phyloP scores from a whole-genome alignment of 768 basidiomycete species.

The Lepiota venenata region DNA sequence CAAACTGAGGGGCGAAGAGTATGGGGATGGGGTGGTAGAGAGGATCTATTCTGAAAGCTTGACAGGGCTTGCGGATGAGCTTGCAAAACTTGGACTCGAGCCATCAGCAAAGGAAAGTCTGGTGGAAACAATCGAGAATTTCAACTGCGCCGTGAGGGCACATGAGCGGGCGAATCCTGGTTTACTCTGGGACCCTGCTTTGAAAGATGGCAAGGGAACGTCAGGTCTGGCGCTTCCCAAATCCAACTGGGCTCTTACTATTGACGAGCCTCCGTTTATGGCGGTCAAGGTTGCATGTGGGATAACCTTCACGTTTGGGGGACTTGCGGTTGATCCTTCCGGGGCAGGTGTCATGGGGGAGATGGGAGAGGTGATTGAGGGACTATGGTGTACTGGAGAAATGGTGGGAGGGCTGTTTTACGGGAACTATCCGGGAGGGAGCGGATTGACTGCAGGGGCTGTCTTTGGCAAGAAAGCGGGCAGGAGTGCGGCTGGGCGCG shows the following conservation, averaged over 20 bases:
- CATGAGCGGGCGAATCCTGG: constrained; percentile 32
- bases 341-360: constrained; percentile 50
- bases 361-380: constrained; percentile 39
- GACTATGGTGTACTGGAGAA: constrained; percentile 66
- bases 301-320: constrained; percentile 73
- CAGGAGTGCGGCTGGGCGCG: constrained; percentile 32
- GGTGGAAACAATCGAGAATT: constrained; percentile 42
- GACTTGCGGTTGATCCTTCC: constrained; percentile 53
- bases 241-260: constrained; percentile 64
- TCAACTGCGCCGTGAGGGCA: constrained; percentile 45
- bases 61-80: constrained; percentile 46
- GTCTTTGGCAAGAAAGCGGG: constrained; percentile 65
- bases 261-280: constrained; percentile 52
- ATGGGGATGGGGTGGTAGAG: constrained; percentile 57
- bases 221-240: constrained; percentile 47
- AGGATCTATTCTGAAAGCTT: constrained; percentile 46
- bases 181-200: constrained; percentile 54
- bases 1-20: constrained; percentile 60
- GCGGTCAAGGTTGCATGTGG: constrained; percentile 70
- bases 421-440: constrained; percentile 67
- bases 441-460: constrained; percentile 60
- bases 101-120: constrained; percentile 31
- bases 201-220: constrained; percentile 61
- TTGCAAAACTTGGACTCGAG: constrained; percentile 43
- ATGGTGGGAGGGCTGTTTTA: constrained; percentile 66